Percentiles rank a stretch among this genome's conserved stretches.
Conservation (phyloP, 495 filamentous ascomycete species). For the Rusavskia elegans region DNA sequence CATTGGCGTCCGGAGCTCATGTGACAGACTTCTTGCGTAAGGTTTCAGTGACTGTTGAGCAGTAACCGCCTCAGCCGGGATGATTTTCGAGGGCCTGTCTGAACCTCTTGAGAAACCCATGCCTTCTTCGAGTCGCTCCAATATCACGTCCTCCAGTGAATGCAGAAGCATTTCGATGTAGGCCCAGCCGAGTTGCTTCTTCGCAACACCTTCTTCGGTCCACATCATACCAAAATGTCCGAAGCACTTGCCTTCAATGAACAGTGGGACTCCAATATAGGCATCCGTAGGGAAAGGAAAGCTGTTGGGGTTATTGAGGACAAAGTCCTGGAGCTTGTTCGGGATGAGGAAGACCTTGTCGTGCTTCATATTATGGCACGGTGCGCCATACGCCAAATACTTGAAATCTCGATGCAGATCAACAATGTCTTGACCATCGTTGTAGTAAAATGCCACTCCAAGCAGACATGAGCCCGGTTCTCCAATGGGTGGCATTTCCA, state of each 20-base stretch:
- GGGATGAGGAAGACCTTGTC: slow-evolving; percentile 62
- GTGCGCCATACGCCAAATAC: slow-evolving; percentile 49
- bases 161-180: slow-evolving; percentile 60
- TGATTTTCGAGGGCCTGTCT: slow-evolving; percentile 21
- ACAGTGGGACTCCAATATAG: slow-evolving; percentile 58
- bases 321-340: slow-evolving; percentile 40
- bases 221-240: slow-evolving; percentile 67
- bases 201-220: slow-evolving; percentile 43
- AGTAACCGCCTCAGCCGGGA: slow-evolving; percentile 34
- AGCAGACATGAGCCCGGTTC: slow-evolving; percentile 46
- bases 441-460: slow-evolving; percentile 53
- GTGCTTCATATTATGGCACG: slow-evolving; percentile 53
- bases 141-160: slow-evolving; percentile 58
- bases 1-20: slow-evolving; percentile 72
- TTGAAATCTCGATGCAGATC: slow-evolving; percentile 40
- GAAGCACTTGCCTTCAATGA: slow-evolving; percentile 51
- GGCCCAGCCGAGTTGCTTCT: slow-evolving; percentile 45
- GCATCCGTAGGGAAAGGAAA: slow-evolving; percentile 48
- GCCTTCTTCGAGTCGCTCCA: slow-evolving; percentile 40
- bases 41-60: slow-evolving; percentile 55
- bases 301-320: slow-evolving; percentile 42
- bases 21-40: slow-evolving; percentile 63
- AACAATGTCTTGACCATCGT: slow-evolving; percentile 40
- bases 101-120: slow-evolving; percentile 21
- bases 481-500: slow-evolving; percentile 43